Conservation (phyloP, 2,329 filamentous ascomycete species). For the Colletotrichum eremochloae region DNA sequence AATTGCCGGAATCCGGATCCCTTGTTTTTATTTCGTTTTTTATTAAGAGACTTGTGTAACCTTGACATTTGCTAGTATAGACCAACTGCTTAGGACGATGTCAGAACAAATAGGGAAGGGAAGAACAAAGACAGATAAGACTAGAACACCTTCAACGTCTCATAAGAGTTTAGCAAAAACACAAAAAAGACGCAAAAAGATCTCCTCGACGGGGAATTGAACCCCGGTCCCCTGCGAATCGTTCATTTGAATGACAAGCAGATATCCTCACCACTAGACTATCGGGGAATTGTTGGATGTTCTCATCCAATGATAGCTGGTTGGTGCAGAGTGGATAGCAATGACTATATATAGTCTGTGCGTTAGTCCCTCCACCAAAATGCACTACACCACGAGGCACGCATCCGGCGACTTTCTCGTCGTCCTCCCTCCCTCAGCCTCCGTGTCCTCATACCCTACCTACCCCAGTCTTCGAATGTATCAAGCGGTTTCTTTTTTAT, state of each 20-base stretch:
- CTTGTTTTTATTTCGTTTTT: not conserved
- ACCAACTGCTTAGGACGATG: too few species aligned
- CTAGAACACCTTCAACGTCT: too few species aligned
- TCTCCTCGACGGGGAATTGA: conserved; percentile 16
- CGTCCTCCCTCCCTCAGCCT: too few species aligned
- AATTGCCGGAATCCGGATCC: not conserved
- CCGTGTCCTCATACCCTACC: not conserved
- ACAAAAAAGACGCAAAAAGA: not conserved
- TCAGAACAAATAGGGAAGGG: too few species aligned
- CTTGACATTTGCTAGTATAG: too few species aligned
- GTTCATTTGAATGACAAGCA: not conserved
- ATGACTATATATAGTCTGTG: rapidly evolving
- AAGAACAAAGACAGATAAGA: too few species aligned
- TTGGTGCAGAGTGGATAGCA: rapidly evolving
- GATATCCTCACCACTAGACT: conserved; percentile 13
- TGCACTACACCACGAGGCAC: too few species aligned
- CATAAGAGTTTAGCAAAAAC: too few species aligned
- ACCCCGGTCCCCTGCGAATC: conserved; percentile 8
- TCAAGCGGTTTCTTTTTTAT: too few species aligned
- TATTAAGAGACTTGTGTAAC: too few species aligned
- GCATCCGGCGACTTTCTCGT: too few species aligned
- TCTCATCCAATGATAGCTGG: conserved; percentile 8
- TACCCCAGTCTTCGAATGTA: too few species aligned
- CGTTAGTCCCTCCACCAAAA: rapidly evolving
- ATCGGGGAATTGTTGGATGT: conserved; percentile 10